Conservation (phyloP, 148 eudicot species). For the Gaultheria prostrata region DNA sequence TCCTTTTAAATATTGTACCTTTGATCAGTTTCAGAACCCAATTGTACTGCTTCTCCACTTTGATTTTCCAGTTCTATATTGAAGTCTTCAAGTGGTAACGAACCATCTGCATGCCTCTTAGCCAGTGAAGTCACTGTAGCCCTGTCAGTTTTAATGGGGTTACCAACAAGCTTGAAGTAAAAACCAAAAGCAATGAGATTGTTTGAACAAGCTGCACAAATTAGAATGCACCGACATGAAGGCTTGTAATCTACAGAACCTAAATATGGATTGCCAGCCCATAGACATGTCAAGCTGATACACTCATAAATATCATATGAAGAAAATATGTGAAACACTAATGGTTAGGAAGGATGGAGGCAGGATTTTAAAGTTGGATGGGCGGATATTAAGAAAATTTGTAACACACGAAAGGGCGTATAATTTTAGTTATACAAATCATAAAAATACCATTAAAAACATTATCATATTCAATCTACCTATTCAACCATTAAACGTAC, state of each 20-base stretch:
- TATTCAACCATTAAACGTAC: no score
- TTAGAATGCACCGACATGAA: neutral
- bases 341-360: neutral
- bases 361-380: neutral
- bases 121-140: constrained; percentile 71
- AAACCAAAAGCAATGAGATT: constrained; percentile 2
- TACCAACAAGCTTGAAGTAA: constrained; percentile 11
- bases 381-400: no score
- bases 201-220: constrained; percentile 7
- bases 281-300: neutral
- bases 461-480: no score
- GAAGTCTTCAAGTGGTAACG: constrained; percentile 78
- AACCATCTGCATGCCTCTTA: constrained; percentile 80
- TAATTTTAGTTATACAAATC: no score
- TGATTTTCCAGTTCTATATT: constrained; percentile 89
- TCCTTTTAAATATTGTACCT: constrained; percentile 34
- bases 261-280: neutral
- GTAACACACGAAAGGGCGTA: no score
- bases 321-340: neutral
- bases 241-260: neutral
- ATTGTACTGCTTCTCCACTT: constrained; percentile 60
- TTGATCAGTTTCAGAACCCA: constrained; percentile 88
- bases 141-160: constrained; percentile 37
- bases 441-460: no score
- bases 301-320: neutral